Percentiles rank a stretch among this genome's conserved stretches.
These are phyloP conservation scores for Polysphondylium violaceum DNA, from an alignment of 78 protist genomes.

Conservation along the genomic window DNA sequence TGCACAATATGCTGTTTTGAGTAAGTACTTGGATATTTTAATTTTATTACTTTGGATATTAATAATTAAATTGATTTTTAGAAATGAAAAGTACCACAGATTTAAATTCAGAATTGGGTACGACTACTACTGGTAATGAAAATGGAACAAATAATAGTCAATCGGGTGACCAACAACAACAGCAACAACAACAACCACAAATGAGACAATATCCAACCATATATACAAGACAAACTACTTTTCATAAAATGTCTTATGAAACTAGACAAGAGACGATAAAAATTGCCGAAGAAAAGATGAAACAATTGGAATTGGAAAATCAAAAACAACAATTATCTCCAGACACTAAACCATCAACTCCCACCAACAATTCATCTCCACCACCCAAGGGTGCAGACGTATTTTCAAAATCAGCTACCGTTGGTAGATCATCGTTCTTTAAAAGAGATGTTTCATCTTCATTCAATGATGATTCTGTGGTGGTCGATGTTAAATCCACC, in stretches of 20 bases:
- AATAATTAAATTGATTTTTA: neutral
- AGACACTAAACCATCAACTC: too few relatives aligned
- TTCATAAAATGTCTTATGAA: slow-evolving; percentile 59
- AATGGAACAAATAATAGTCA: neutral
- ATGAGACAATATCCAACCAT: slow-evolving; percentile 29
- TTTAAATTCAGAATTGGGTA: neutral
- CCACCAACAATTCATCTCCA: neutral
- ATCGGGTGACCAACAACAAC: neutral
- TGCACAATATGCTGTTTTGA: slow-evolving; percentile 11
- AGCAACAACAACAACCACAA: neutral
- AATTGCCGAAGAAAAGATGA: slow-evolving; percentile 37
- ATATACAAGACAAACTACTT: slow-evolving; percentile 53
- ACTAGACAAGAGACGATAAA: slow-evolving; percentile 31
- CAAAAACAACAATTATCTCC: neutral
- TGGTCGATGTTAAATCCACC: neutral
- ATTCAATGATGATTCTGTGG: neutral
- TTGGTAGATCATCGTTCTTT: slow-evolving; percentile 32
- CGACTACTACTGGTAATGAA: neutral
- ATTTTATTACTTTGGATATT: too few relatives aligned
- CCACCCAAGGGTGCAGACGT: neutral
- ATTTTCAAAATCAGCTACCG: slow-evolving; percentile 12
- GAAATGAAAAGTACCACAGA: neutral
- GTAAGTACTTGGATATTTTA: too few relatives aligned
- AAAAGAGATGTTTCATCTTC: neutral
- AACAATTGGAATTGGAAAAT: slow-evolving; percentile 29